Evolutionary conservation across 139 green algal species (phyloP), one percentile per base, ranked within the genome.

Genomic region (Tetratostichococcus sp.): DNA sequence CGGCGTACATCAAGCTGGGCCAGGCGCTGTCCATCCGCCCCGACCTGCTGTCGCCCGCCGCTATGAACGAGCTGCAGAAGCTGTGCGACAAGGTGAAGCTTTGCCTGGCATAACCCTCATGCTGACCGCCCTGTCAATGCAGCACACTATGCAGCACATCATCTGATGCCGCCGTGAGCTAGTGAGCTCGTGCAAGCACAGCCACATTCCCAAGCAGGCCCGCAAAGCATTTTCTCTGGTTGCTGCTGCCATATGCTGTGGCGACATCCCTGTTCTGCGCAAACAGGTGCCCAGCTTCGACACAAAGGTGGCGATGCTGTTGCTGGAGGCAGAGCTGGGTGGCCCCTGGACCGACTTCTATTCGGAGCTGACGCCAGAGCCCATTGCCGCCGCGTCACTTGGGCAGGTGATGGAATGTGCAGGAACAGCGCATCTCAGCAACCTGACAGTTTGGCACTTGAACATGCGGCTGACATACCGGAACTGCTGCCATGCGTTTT

Each of bases 61-160:
- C 96, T 33, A 99, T 99, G 96, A 89, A 88, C 70, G 96, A 99
- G 88, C 86, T 99, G 78, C 96, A 99, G 86, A 97, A 98, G 88
- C 89, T 99, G 67, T 99, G 96, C 82, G 96, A 99, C 88, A 99
- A 99, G 85, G 95, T 85, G 74, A 50, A n/a, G n/a, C n/a, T n/a
- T n/a, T n/a, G n/a, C n/a, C n/a, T n/a, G n/a, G n/a, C n/a, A n/a
- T n/a, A n/a, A 14, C n/a, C n/a, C n/a, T n/a, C n/a, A n/a, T n/a
- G n/a, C n/a, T n/a, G n/a, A n/a, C n/a, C n/a, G n/a, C n/a, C n/a
- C n/a, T n/a, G n/a, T n/a, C n/a, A n/a, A n/a, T n/a, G n/a, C n/a
- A n/a, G n/a, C n/a, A n/a, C n/a, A n/a, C n/a, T n/a, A n/a, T n/a
- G n/a, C n/a, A n/a, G n/a, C n/a, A n/a, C n/a, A n/a, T n/a, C n/a